phyloP scores from a whole-genome alignment of 257 asterid genomes.

The Nicotiana obtusifolia region DNA sequence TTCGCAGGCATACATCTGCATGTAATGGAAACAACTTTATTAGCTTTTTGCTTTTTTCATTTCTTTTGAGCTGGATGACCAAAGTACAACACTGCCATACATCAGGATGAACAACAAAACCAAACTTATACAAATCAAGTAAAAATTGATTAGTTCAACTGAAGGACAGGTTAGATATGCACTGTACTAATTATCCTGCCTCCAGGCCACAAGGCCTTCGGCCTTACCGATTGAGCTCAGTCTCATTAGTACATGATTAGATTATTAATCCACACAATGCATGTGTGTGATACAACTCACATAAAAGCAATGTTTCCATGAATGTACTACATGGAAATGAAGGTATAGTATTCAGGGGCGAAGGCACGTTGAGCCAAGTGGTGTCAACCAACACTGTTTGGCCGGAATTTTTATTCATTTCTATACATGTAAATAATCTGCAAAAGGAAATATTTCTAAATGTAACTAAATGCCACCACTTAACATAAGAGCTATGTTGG shows the following conservation, averaged over 20 bases:
- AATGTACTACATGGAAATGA: background rate
- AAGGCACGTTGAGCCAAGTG: too few species aligned
- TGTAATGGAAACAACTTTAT: background rate
- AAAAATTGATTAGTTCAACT: background rate
- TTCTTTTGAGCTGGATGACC: background rate
- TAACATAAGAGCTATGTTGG: too few species aligned
- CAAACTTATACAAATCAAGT: background rate
- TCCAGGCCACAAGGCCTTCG: background rate
- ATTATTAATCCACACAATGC: background rate
- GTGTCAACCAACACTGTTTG: too few species aligned
- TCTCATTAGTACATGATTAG: background rate
- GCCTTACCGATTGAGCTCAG: background rate
- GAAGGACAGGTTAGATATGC: background rate
- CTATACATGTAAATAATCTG: too few species aligned
- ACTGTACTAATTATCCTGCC: background rate
- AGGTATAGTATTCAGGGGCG: background rate
- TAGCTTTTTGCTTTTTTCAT: background rate
- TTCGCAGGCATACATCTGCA: conserved; percentile 75
- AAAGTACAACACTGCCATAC: background rate
- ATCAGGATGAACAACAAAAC: background rate
- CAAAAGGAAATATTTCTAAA: too few species aligned
- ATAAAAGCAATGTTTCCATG: background rate
- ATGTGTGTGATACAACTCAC: background rate
- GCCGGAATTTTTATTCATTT: too few species aligned
- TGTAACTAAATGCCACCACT: too few species aligned